Evolutionary conservation across 495 filamentous ascomycete species (phyloP), one percentile per base, ranked within the genome.

Genomic region (Clavariopsis aquatica): DNA sequence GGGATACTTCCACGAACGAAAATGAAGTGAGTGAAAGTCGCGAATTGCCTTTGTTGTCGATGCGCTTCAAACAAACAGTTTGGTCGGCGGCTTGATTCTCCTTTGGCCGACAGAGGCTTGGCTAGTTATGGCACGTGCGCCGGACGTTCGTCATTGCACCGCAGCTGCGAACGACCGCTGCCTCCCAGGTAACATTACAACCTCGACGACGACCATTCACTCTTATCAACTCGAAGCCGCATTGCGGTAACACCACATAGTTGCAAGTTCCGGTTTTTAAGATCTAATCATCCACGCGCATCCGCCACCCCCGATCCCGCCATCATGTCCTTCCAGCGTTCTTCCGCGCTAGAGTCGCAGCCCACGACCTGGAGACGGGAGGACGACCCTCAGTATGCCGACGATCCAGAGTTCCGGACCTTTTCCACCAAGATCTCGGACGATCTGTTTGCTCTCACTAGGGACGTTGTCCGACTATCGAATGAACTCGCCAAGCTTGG

Each of bases 371-470:
- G 80, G 65, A 85, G 87, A 55, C 81, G 85, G 51, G 75, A 79
- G 22, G 86, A 91, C 68, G 96, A 95, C 76, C 80, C 88, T 65
- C 76, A 84, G 51, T 89, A 87, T 71, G 79, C 78, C 66, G 94
- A 99, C 78, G 93, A 96, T 73, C 95, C 95, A 47, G 92, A 94
- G 68, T 99, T 98, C 83, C 82, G 87, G 66, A 81, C 81, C 20
- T 83, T 95, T 65, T 90, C 92, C 63, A 86, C 90, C 71, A 82
- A 85, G 23, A 84, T 98, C 52, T 93, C 88, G 70, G 87, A 90
- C 71, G 87, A 92, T 75, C 82, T 99, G 24, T 96, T 96, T 75
- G 83, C 82, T 26, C 82, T 99, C 57, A 96, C 92, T 22, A 86
- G 87, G 45, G 95, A 94, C 73, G 91, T 96, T 69, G 85, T 89